A percentile compares a stretch with the other conserved stretches of the same genome.
Conservation (phyloP, 208 protist species). For the Phytomonas serpens region DNA sequence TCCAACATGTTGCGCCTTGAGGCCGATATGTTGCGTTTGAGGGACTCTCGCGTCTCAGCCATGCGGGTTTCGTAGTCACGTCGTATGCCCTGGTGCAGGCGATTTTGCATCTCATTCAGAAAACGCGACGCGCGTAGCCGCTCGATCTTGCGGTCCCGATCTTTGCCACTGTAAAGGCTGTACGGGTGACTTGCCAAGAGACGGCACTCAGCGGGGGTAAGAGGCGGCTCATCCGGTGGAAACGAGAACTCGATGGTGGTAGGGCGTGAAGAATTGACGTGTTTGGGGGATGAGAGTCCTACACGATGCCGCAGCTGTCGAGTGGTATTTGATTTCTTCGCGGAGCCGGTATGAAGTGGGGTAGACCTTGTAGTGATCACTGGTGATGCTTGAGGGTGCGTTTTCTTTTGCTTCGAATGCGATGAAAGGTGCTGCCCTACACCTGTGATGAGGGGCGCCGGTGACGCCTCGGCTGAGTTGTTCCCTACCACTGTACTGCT, state of each 20-base stretch:
- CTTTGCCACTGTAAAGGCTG: slow-evolving; percentile 37
- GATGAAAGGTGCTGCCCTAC: background rate
- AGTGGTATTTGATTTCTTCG: background rate
- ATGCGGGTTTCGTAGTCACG: slow-evolving; percentile 45
- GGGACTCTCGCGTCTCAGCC: slow-evolving; percentile 29
- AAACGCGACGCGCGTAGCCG: slow-evolving; percentile 61
- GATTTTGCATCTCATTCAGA: slow-evolving; percentile 56
- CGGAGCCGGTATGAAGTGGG: background rate
- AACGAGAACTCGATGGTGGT: background rate
- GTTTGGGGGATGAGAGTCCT: background rate
- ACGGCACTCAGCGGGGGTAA: slow-evolving; percentile 37
- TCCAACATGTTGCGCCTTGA: slow-evolving; percentile 35
- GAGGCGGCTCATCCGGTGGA: slow-evolving; percentile 26
- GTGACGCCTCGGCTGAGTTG: background rate
- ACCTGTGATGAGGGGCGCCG: background rate
- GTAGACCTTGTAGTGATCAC: background rate
- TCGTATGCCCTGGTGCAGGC: slow-evolving; percentile 58
- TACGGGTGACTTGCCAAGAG: slow-evolving; percentile 42
- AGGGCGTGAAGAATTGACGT: background rate
- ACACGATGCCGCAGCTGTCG: background rate
- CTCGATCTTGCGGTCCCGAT: slow-evolving; percentile 74
- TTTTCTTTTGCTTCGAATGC: background rate
- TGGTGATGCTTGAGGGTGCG: background rate
- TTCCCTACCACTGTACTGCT: background rate
- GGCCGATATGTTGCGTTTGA: slow-evolving; percentile 24